Base-by-base conservation (phyloP, 2,329 filamentous ascomycete species). In the Thermomyces lanuginosus region DNA sequence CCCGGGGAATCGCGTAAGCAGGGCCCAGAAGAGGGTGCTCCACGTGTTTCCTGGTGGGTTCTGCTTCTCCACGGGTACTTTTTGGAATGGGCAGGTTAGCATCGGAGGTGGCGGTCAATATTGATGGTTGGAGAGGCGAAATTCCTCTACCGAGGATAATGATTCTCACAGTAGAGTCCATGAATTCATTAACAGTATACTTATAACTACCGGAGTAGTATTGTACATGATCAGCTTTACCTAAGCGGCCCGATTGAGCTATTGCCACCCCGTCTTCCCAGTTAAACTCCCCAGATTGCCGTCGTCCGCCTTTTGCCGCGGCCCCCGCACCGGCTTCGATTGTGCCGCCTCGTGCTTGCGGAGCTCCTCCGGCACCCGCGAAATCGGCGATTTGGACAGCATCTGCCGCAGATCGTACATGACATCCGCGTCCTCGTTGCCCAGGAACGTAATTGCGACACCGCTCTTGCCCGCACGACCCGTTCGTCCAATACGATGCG, bases 381-480 rank as follows among this genome's bases (percentile, higher is more conserved):
- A 84, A 12, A 93, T 81, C 7, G 71, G 65, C 36, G 79, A 89
- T 68, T 95, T 95, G 44, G 69, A 75, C 16, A 98, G 69, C 71
- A 98, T 95, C 61, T 93, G 82, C 57, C 82, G 86, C 36, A 98
- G 61, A 48, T 98, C 89, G 51, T 92, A 65, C 66, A 95, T 62
- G 13, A 86, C 76, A 50, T 93, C 89, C 1, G 68, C 49, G 57
- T 98, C 89, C 56, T 95, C 89, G 41, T 71, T 76, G 32, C 83
- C 86, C 45, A 95, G 55, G 63, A 98, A 98, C 0, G 89, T 98
- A 36, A 98, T 89, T 2, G 89, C 80, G 26, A 92, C 75, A 75
- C 89, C 89, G 41, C 71, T 84, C 69, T 95, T 95, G 35, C 89
- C 89, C 2, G 89, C 89, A 73, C 89, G 78, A 64, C 89, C 89